A percentile compares a stretch with the other conserved stretches of the same genome.
phyloP scores from a whole-genome alignment of 306 rosid species.

The Vigna angularis region DNA sequence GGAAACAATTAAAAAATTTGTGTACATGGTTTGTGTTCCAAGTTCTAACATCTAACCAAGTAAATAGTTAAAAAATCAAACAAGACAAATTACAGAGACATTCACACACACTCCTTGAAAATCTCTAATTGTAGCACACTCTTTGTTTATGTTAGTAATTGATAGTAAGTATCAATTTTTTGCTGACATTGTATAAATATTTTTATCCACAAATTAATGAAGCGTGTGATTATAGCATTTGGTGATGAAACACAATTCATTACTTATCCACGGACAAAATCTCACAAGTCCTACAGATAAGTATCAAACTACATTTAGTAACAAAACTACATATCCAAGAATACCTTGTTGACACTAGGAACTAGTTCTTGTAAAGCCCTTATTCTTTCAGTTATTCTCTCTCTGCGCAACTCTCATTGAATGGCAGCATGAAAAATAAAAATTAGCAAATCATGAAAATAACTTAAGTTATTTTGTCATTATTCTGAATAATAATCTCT shows the following conservation, averaged over 20 bases:
- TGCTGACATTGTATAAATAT: not conserved
- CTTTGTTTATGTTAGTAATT: not conserved
- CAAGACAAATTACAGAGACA: not conserved
- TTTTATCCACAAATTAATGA: not conserved
- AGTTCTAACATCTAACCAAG: conserved; percentile 7
- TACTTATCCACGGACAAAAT: conserved; percentile 17
- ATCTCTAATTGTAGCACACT: conserved; percentile 15
- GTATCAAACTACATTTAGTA: conserved; percentile 19
- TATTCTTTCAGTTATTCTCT: conserved; percentile 95
- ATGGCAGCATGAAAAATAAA: conserved; percentile 24
- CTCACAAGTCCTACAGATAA: conserved; percentile 7
- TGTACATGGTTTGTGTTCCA: conserved; percentile 1
- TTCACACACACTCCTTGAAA: not conserved
- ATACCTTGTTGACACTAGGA: conserved; percentile 95
- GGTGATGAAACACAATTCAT: conserved; percentile 5
- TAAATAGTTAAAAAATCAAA: not conserved
- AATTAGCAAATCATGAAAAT: conserved; percentile 2
- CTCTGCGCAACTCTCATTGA: conserved; percentile 82
- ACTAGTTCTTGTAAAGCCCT: conserved; percentile 96
- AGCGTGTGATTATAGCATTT: not conserved
- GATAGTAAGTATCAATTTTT: not conserved
- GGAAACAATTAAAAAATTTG: not conserved
- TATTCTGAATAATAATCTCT: not conserved
- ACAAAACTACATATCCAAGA: conserved; percentile 28
- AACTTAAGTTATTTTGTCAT: conserved; percentile 20